Base-by-base conservation (phyloP, 2,329 filamentous ascomycete species). In the Coniosporium uncinatum region DNA sequence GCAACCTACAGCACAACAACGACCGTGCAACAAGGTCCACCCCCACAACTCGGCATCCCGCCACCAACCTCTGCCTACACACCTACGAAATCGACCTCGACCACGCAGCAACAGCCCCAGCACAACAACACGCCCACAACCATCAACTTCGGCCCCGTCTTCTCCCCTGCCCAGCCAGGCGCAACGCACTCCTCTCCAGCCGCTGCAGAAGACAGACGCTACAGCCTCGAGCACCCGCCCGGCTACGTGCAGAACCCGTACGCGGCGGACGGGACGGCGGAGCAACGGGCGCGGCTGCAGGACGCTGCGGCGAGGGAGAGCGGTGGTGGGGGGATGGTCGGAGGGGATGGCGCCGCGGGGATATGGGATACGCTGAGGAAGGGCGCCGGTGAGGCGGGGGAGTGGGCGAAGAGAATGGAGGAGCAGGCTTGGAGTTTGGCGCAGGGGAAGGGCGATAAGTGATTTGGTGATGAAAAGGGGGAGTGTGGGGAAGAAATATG, bases 171-270 rank as follows among this genome's bases (percentile, higher is more conserved):
- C 29, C 49, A 49, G 22, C 47, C 59, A 42, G 19, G 48, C 6
- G 49, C 47, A 5, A 53, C 49, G 11, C 27, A 11, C 11, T 11
- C 16, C 27, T 31, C 27, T 11, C 27, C 27, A 19, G 52, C 44
- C 19, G 20, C 34, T 36, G n/a, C 18, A 36, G 45, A 22, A 47
- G 48, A 19, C 42, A 46, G 20, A 32, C 46, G 46, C 46, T 52
- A 57, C 44, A 47, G 49, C 46, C 47, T 64, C 29, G 60, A 64
- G 44, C 66, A 70, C 46, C 70, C 70, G 18, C 64, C 69, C 0
- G 68, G 69, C 13, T 75, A 75, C 51, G 52, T 62, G 41, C 71
- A 75, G 46, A 65, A 70, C 43, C 54, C 62, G 48, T 58, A 66
- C 39, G 66, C 66, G 16, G 56, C 58, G 22, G 67, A 69, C 33